A percentile compares a stretch with the other conserved stretches of the same genome.
Conservation (phyloP, 139 green algal genomes). For the Auxenochlorella protothecoides region DNA sequence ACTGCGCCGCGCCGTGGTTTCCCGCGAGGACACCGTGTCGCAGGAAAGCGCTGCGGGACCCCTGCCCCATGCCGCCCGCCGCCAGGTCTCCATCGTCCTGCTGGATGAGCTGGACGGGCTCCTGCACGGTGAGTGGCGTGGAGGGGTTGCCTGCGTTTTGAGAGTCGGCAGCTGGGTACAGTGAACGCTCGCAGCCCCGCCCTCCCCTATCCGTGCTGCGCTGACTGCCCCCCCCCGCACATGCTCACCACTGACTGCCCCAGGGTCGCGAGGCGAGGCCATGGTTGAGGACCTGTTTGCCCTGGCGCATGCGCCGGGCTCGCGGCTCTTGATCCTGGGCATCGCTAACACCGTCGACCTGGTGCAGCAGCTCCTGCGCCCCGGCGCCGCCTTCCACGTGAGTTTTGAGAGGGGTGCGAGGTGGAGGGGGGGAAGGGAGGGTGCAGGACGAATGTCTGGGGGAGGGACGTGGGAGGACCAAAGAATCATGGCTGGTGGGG, state of each 20-base stretch:
- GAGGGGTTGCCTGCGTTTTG: slow-evolving; percentile 7
- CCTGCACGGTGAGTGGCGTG: slow-evolving; percentile 8
- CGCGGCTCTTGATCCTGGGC: slow-evolving; percentile 41
- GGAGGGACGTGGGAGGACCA: too few relatives aligned
- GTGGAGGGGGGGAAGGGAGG: too few relatives aligned
- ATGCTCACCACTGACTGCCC: background rate
- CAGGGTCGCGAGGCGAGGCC: slow-evolving; percentile 6
- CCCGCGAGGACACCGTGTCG: too few relatives aligned
- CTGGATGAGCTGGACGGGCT: slow-evolving; percentile 52
- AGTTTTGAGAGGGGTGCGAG: background rate
- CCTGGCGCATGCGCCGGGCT: slow-evolving; percentile 17
- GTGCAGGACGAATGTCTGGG: too few relatives aligned
- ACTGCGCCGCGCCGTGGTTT: too few relatives aligned
- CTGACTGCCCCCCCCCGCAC: background rate
- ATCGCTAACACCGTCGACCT: slow-evolving; percentile 50
- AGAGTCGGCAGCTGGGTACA: too few relatives aligned
- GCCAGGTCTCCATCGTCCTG: slow-evolving; percentile 18
- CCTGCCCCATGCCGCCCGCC: too few relatives aligned
- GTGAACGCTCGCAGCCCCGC: too few relatives aligned
- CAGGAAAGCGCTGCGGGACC: too few relatives aligned
- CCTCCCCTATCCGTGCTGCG: background rate
- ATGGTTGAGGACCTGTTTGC: slow-evolving; percentile 23
- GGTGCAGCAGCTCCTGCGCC: slow-evolving; percentile 23
- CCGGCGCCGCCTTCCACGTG: slow-evolving; percentile 16
- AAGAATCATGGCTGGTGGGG: too few relatives aligned